These are phyloP conservation scores for Xylaria sp. DNA, from an alignment of 2,329 filamentous ascomycete genomes.

Conservation along the genomic window DNA sequence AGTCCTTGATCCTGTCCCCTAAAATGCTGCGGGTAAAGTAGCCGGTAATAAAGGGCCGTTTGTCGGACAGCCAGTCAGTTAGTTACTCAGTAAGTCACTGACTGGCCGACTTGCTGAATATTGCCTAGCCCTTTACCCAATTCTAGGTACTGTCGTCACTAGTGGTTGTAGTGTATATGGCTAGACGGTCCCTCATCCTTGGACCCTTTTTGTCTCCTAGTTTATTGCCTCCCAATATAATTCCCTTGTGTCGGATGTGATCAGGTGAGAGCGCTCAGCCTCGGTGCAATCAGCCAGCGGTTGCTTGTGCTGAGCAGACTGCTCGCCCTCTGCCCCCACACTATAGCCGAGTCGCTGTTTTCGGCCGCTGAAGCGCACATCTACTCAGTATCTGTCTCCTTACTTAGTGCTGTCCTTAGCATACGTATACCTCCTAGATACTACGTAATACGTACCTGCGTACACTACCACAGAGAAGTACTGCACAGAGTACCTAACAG, in stretches of 20 bases:
- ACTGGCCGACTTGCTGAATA: not conserved
- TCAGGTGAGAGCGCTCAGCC: constrained; percentile 41
- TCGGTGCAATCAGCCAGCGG: constrained; percentile 34
- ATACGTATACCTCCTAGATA: too few relatives aligned
- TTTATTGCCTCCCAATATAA: constrained; percentile 19
- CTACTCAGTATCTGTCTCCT: not conserved
- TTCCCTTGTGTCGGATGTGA: constrained; percentile 35
- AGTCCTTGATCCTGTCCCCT: not conserved
- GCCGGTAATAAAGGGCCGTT: constrained; percentile 28
- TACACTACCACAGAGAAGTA: too few relatives aligned
- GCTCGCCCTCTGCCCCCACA: constrained; percentile 29
- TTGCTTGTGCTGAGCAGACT: too few relatives aligned
- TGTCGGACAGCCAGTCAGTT: not conserved
- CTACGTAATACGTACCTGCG: not conserved
- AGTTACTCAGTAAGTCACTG: not conserved
- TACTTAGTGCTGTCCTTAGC: too few relatives aligned
- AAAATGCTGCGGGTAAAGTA: constrained; percentile 36
- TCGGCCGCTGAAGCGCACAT: constrained; percentile 14
- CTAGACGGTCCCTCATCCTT: not conserved
- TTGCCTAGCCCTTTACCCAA: constrained; percentile 3
- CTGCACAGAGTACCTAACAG: too few relatives aligned
- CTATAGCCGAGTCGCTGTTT: constrained; percentile 26
- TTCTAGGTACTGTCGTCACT: constrained; percentile 8
- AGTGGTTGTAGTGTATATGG: not conserved
- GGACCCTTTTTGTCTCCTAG: constrained; percentile 2